Percentiles rank a stretch among this genome's conserved stretches.
phyloP scores from a whole-genome alignment of 495 filamentous ascomycete species.

The Penicillium psychrofluorescens region DNA sequence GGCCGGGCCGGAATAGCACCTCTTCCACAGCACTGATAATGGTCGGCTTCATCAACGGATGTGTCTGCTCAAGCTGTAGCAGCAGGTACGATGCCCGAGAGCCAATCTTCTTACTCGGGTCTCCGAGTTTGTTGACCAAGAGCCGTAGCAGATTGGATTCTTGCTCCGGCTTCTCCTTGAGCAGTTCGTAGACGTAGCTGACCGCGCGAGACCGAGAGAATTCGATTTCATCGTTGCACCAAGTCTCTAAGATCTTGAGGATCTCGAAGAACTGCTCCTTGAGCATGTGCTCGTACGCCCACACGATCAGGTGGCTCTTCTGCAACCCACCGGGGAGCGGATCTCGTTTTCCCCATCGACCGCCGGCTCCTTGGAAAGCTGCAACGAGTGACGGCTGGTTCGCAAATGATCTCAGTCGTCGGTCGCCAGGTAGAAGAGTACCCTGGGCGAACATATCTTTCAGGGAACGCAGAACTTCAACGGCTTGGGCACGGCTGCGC shows the following conservation, averaged over 20 bases:
- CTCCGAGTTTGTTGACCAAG: constrained; percentile 91
- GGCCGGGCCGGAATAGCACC: constrained; percentile 77
- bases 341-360: constrained; percentile 58
- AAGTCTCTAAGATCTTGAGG: constrained; percentile 78
- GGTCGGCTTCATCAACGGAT: constrained; percentile 87
- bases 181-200: constrained; percentile 79
- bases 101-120: constrained; percentile 87
- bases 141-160: constrained; percentile 88
- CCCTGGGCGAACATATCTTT: constrained; percentile 92
- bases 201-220: constrained; percentile 80
- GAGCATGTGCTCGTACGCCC: constrained; percentile 92
- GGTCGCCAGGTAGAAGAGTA: constrained; percentile 70
- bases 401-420: constrained; percentile 72
- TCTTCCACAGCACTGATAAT: constrained; percentile 84
- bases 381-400: constrained; percentile 69
- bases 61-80: constrained; percentile 77
- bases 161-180: constrained; percentile 95
- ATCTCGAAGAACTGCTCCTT: constrained; percentile 89
- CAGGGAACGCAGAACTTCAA: constrained; percentile 83
- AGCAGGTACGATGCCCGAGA: constrained; percentile 87
- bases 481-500: constrained; percentile 83
- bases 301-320: constrained; percentile 70
- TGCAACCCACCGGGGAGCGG: constrained; percentile 62
- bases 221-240: constrained; percentile 90
- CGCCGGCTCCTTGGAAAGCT: constrained; percentile 49